phyloP scores from a whole-genome alignment of 345 rosid species.

The Populus tremula region DNA sequence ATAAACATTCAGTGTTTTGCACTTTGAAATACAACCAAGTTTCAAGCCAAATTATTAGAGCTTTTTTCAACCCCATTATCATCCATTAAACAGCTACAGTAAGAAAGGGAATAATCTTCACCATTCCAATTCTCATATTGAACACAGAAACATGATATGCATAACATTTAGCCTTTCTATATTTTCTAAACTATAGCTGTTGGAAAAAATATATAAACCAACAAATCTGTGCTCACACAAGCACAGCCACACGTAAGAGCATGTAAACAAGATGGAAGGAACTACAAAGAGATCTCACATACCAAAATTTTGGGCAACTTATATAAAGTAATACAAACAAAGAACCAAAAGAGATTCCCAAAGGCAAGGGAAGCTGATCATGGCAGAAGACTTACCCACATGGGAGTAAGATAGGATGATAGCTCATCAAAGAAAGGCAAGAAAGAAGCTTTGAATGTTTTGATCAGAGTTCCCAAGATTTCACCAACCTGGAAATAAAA shows the following conservation, averaged over 20 bases:
- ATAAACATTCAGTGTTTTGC: neutral
- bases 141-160: neutral
- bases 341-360: neutral
- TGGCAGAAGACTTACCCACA: constrained; percentile 78
- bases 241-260: neutral
- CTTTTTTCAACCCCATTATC: neutral
- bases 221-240: neutral
- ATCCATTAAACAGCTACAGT: neutral
- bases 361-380: neutral
- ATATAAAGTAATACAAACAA: neutral
- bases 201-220: neutral
- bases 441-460: constrained; percentile 88
- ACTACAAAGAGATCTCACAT: neutral
- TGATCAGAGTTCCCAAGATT: constrained; percentile 94
- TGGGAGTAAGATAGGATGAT: constrained; percentile 92
- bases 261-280: neutral
- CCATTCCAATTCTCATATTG: neutral
- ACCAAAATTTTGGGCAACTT: neutral
- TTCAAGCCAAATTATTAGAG: neutral
- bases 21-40: neutral
- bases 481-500: constrained; percentile 78
- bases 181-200: neutral
- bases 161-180: neutral
- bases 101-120: neutral
- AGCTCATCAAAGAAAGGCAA: constrained; percentile 92